phyloP scores from a whole-genome alignment of 192 early-diverging fungal genomes.

The Entophlyctis luteolus region DNA sequence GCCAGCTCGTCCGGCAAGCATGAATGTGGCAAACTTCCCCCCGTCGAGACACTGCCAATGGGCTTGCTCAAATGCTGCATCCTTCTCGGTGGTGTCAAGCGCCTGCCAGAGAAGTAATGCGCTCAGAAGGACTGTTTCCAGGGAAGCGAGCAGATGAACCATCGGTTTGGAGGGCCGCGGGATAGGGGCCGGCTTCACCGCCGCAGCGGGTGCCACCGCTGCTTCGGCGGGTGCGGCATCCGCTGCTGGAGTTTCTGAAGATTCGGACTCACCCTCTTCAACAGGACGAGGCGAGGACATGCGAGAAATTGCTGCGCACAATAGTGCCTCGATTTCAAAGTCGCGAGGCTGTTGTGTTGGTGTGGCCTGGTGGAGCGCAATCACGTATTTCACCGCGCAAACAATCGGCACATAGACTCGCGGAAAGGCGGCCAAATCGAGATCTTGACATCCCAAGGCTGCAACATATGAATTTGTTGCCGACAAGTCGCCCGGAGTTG shows the following conservation, averaged over 20 bases:
- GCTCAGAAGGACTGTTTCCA: constrained; percentile 11
- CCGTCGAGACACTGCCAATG: constrained; percentile 12
- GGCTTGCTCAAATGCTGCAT: not conserved
- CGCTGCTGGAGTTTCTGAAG: too few species aligned
- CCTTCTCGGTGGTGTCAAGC: not conserved
- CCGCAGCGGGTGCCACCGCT: too few species aligned
- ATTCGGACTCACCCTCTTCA: too few species aligned
- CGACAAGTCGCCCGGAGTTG: too few species aligned
- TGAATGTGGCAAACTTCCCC: not conserved
- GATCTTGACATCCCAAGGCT: not conserved
- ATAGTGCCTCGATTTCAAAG: constrained; percentile 17
- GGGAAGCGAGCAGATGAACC: constrained; percentile 11
- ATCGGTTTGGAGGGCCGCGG: constrained; percentile 1
- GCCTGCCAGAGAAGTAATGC: constrained; percentile 8
- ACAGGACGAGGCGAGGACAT: not conserved
- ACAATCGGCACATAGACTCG: not conserved
- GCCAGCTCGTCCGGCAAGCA: too few species aligned
- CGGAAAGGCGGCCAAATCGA: not conserved
- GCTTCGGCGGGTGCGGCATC: too few species aligned
- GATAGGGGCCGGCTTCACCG: not conserved
- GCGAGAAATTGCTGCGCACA: constrained; percentile 9
- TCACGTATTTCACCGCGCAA: not conserved
- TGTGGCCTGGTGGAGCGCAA: not conserved
- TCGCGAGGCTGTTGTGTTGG: not conserved
- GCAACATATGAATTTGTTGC: not conserved